Conservation (phyloP, 768 basidiomycete species). For the Coprinopsis sp. region DNA sequence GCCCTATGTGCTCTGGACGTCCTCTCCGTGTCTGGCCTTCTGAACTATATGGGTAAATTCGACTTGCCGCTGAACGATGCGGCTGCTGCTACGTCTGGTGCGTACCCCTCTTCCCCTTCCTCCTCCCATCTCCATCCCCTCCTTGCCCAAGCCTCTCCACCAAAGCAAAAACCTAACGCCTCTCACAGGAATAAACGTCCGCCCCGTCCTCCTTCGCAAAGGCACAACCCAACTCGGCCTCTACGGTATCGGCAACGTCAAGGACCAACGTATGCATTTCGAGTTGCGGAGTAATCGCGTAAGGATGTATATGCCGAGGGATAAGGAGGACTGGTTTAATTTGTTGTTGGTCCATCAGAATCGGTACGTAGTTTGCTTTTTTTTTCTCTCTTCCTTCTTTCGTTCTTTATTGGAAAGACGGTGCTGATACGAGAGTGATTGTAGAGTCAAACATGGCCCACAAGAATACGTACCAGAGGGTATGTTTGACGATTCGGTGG, state of each 20-base stretch:
- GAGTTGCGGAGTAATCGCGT: constrained; percentile 92
- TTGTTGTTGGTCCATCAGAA: constrained; percentile 93
- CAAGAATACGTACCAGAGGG: constrained; percentile 94
- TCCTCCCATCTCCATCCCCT: neutral
- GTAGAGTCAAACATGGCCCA: constrained; percentile 88
- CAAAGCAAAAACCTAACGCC: constrained; percentile 20
- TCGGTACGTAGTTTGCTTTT: constrained; percentile 47
- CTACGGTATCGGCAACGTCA: constrained; percentile 96
- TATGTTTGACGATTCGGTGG: constrained; percentile 93
- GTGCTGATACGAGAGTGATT: no score
- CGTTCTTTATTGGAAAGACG: neutral
- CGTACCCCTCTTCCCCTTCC: neutral
- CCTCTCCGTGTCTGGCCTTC: constrained; percentile 85
- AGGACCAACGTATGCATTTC: constrained; percentile 94
- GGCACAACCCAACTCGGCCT: constrained; percentile 84
- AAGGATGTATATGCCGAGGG: constrained; percentile 91
- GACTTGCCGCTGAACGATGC: constrained; percentile 77
- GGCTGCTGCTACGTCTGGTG: constrained; percentile 37
- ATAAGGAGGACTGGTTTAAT: constrained; percentile 94
- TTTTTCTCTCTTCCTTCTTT: neutral
- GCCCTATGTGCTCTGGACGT: constrained; percentile 94
- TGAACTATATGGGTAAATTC: constrained; percentile 98
- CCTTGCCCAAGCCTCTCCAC: neutral
- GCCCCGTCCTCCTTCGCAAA: constrained; percentile 87
- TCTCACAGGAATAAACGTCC: constrained; percentile 79